Base-by-base conservation (phyloP, 1,284 basidiomycete genomes). In the Pyrrhoderma noxium region DNA sequence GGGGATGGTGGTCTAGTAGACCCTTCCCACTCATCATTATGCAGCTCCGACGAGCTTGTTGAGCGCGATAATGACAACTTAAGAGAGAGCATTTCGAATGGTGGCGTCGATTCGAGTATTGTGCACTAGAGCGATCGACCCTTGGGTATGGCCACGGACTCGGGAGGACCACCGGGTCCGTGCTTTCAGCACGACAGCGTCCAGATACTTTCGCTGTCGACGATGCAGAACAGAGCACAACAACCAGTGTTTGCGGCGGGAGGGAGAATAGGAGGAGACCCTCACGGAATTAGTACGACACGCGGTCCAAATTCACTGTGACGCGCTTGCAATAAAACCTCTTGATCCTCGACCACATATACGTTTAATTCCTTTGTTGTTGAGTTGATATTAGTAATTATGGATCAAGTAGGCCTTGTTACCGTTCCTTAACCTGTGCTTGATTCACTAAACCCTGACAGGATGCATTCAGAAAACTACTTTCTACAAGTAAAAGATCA, bases 381-480 rank as follows among this genome's bases (percentile, higher is more conserved):
- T 35, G 9, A 41, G 4, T 8, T 19, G n/a, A 8, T 18, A 31
- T 18, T 34, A 39, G 16, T 18, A 19, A 16, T 27, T 16, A 54
- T 54, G 52, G 52, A 54, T 34, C 52, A 54, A 42, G 52, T 54
- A n/a, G n/a, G n/a, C n/a, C n/a, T n/a, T n/a, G n/a, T n/a, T n/a
- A n/a, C n/a, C n/a, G n/a, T n/a, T n/a, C n/a, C n/a, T n/a, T n/a
- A n/a, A n/a, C n/a, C n/a, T n/a, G n/a, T n/a, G n/a, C n/a, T n/a
- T 40, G 21, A 16, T 40, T 40, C 8, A 18, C 5, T 5, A 8
- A 14, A 14, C 38, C n/a, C 34, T 50, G 44, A 47, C 57, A 73
- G 70, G 69, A 73, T 41, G 68, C 69, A 1, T 73, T 73, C 59
- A 61, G 73, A 38, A 57, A 61, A 34, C 53, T 73, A 9, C 57